These are phyloP conservation scores for Kodamaea nitidulidarum DNA, from an alignment of 805 yeast genomes.

Conservation along the genomic window DNA sequence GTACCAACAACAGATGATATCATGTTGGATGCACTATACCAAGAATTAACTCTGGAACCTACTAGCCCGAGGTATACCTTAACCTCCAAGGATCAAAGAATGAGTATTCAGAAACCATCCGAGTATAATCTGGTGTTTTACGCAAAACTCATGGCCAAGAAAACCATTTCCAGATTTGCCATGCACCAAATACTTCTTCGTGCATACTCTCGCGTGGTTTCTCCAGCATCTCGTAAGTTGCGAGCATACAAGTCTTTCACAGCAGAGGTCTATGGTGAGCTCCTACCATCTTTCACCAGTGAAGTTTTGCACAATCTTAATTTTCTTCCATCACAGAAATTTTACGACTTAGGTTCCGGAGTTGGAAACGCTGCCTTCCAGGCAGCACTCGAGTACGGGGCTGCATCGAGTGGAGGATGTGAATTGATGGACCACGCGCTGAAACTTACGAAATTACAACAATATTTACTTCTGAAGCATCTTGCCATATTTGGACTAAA, in stretches of 20 bases:
- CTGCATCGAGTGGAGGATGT: conserved; percentile 74
- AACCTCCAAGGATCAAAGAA: background rate
- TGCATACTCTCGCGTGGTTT: conserved; percentile 71
- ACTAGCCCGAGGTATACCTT: conserved; percentile 12
- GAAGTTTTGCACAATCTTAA: conserved; percentile 57
- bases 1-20: conserved; percentile 17
- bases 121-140: conserved; percentile 20
- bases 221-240: conserved; percentile 64
- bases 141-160: conserved; percentile 17
- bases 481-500: conserved; percentile 61
- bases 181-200: conserved; percentile 69
- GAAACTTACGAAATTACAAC: conserved; percentile 58
- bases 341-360: conserved; percentile 89
- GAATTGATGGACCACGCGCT: conserved; percentile 87
- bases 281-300: conserved; percentile 72
- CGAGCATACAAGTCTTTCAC: conserved; percentile 80
- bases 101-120: conserved; percentile 16
- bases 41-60: conserved; percentile 13
- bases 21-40: conserved; percentile 17
- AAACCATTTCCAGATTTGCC: conserved; percentile 24
- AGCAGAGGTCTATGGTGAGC: conserved; percentile 86
- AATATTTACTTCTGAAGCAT: conserved; percentile 53
- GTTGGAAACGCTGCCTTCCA: conserved; percentile 90
- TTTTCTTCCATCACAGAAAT: conserved; percentile 50
- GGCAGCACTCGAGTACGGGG: conserved; percentile 83